Percentiles rank a stretch among this genome's conserved stretches.
phyloP scores from a whole-genome alignment of 2,329 filamentous ascomycete species.

The Cryphonectria nitschkei region DNA sequence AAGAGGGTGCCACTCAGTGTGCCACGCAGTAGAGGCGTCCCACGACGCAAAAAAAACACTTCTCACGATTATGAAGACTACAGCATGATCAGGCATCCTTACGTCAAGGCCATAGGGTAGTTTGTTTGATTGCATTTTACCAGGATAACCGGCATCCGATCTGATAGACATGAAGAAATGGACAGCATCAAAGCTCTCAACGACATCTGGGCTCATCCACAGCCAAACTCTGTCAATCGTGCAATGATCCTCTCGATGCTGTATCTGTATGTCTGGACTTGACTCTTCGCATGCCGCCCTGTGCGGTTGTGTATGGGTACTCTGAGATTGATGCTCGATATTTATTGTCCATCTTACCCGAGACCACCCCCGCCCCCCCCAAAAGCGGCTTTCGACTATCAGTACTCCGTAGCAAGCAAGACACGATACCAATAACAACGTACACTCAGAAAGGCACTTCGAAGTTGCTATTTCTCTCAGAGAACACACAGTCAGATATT shows the following conservation, averaged over 20 bases:
- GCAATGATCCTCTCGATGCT: background rate
- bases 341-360: background rate
- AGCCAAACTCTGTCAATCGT: background rate
- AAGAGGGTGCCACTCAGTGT: constrained; percentile 69
- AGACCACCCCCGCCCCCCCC: too few species aligned
- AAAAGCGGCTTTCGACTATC: background rate
- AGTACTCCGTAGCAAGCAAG: background rate
- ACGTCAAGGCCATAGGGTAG: background rate
- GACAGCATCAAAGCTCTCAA: background rate
- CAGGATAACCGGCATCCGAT: constrained; percentile 1
- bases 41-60: constrained; percentile 21
- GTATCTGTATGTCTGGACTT: background rate
- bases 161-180: constrained; percentile 21
- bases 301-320: background rate
- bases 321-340: background rate
- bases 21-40: constrained; percentile 64
- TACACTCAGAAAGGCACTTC: background rate
- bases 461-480: background rate
- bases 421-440: background rate
- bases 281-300: background rate
- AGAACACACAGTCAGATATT: background rate
- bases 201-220: background rate
- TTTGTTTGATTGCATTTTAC: constrained; percentile 10
- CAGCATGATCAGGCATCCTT: background rate
- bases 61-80: constrained; percentile 5